Percentiles rank a stretch among this genome's conserved stretches.
These are phyloP conservation scores for Verruconis gallopava DNA, from an alignment of 2,329 filamentous ascomycete genomes.

Conservation along the genomic window DNA sequence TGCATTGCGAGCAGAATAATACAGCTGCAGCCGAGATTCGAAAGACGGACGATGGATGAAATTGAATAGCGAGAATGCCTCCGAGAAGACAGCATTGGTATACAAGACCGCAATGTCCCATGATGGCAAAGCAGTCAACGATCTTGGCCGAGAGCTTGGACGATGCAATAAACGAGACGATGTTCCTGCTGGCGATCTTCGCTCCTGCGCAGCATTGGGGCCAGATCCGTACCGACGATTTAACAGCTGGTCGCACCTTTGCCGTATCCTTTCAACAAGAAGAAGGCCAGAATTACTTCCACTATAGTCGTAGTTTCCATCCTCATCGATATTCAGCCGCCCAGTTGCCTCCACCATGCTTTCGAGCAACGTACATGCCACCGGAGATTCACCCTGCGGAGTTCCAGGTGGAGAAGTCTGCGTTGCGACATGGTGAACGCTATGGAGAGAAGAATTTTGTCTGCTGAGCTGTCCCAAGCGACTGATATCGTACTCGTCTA, in stretches of 20 bases:
- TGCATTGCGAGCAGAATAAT: constrained; percentile 48
- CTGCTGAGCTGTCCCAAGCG: neutral
- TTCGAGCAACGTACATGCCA: neutral
- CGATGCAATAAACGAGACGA: neutral
- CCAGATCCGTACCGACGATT: constrained; percentile 28
- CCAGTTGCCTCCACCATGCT: neutral
- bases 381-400: neutral
- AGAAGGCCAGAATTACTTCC: constrained; percentile 1
- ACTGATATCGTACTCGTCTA: neutral
- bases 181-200: neutral
- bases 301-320: constrained; percentile 4
- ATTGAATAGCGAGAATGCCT: constrained; percentile 41
- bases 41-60: constrained; percentile 61
- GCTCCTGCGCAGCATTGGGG: neutral
- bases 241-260: constrained; percentile 4
- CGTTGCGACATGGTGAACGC: neutral
- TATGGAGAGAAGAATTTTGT: too few relatives aligned
- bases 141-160: neutral
- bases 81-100: constrained; percentile 36
- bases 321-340: constrained; percentile 1
- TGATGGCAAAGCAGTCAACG: constrained; percentile 35
- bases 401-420: neutral
- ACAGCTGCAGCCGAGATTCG: constrained; percentile 49
- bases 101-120: constrained; percentile 38
- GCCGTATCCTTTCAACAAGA: neutral